These are phyloP conservation scores for Babesia ovata DNA, from an alignment of 169 alveolate species.

Conservation along the genomic window DNA sequence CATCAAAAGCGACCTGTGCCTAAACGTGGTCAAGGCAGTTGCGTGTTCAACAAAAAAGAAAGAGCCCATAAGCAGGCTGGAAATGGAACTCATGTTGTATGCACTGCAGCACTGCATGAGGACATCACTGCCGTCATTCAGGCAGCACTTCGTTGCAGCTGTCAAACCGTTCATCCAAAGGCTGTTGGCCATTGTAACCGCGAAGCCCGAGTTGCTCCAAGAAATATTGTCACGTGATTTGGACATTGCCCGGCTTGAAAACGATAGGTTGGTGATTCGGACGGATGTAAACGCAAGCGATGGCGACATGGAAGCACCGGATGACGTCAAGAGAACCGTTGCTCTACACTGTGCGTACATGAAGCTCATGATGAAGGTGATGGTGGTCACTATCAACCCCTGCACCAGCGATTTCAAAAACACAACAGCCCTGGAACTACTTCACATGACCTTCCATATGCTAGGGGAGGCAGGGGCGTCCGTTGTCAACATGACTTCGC, in stretches of 20 bases:
- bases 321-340: neutral
- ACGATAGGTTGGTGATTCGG: neutral
- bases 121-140: constrained; percentile 37
- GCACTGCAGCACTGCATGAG: constrained; percentile 40
- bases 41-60: constrained; percentile 30
- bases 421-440: constrained; percentile 38
- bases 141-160: constrained; percentile 49
- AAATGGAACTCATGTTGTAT: constrained; percentile 31
- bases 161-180: constrained; percentile 40
- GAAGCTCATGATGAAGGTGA: neutral
- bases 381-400: constrained; percentile 35
- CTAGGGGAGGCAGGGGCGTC: constrained; percentile 4
- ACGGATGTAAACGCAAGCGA: neutral
- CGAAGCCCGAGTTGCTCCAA: neutral
- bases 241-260: constrained; percentile 1
- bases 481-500: neutral
- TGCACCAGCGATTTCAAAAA: constrained; percentile 46
- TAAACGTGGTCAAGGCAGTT: constrained; percentile 28
- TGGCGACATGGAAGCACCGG: neutral
- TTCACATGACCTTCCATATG: constrained; percentile 15
- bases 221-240: neutral
- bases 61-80: constrained; percentile 10
- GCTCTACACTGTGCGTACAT: constrained; percentile 23
- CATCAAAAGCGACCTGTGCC: constrained; percentile 17
- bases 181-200: constrained; percentile 6